These are phyloP conservation scores for Saposhnikovia divaricata DNA, from an alignment of 129 eudicot genomes.

Conservation along the genomic window DNA sequence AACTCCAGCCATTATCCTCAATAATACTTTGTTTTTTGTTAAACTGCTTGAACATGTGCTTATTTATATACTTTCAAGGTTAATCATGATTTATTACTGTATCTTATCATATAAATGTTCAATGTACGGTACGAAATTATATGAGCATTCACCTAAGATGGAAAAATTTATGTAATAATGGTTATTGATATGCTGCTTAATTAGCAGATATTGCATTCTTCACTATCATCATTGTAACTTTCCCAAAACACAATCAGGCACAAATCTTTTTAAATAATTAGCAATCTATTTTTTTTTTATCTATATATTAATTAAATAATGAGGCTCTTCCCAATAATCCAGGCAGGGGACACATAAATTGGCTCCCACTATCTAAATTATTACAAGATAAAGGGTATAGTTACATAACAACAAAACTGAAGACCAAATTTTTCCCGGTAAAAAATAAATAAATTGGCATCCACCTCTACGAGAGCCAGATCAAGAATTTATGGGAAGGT, in stretches of 20 bases:
- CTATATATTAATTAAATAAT: not conserved
- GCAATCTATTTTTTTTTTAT: not conserved
- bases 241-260: no score
- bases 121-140: no score
- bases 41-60: no score
- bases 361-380: not conserved
- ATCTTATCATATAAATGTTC: no score
- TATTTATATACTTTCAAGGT: not conserved
- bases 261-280: not conserved
- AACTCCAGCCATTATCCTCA: not conserved
- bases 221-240: no score
- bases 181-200: no score
- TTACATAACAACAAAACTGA: constrained; percentile 5
- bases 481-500: constrained; percentile 23
- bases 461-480: not conserved
- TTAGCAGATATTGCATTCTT: no score
- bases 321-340: not conserved
- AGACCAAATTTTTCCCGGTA: not conserved
- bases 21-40: no score
- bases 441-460: not conserved
- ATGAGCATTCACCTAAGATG: no score
- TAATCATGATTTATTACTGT: no score
- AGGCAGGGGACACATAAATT: not conserved
- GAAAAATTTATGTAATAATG: no score
- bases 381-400: not conserved